Evolutionary conservation across 768 basidiomycete species (phyloP), one percentile per base, ranked within the genome.

Genomic region (Phaeotremella skinneri): DNA sequence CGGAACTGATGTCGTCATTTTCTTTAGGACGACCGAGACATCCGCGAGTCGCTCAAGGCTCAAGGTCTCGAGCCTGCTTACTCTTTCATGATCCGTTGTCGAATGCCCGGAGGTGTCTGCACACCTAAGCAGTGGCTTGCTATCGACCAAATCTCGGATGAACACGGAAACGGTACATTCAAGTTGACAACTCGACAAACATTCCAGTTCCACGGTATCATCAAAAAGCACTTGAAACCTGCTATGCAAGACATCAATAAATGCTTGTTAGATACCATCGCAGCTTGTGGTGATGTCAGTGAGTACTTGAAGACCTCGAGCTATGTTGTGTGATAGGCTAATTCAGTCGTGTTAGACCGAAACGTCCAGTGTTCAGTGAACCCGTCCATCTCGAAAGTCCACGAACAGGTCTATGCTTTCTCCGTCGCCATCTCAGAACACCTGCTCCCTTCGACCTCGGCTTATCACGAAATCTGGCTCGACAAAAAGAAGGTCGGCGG

Each of bases 191-290:
- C 96, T 31, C 83, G 96, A 62, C 86, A 91, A 76, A 99, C 96
- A 9, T 99, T 98, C 87, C 96, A 99, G 79, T 98, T 96, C 83
- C 96, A 99, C 77, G 96, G 96, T 56, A 90, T 99, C 68, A 91
- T 99, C 81, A 99, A 99, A 82, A 83, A 83, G 63, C 91, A 99
- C 76, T 79, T 99, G 76, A 98, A 98, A 79, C 87, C 89, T 29
- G 89, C 92, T 17, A 97, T 99, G 63, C 93, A 96, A 79, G 90
- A 85, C 55, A 98, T 98, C 77, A 99, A 99, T 79, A 82, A 85
- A 51, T 86, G 83, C 23, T 73, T 97, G 66, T 81, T 99, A 58
- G 96, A 99, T 77, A 97, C 96, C 2, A 85, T 99, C 60, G 96
- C 94, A 49, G 96, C 96, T 23, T 98, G 96, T 74, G 96, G 96